These are phyloP conservation scores for Chaetoceros tenuissimus DNA, from an alignment of 108 stramenopile species.

Conservation along the genomic window DNA sequence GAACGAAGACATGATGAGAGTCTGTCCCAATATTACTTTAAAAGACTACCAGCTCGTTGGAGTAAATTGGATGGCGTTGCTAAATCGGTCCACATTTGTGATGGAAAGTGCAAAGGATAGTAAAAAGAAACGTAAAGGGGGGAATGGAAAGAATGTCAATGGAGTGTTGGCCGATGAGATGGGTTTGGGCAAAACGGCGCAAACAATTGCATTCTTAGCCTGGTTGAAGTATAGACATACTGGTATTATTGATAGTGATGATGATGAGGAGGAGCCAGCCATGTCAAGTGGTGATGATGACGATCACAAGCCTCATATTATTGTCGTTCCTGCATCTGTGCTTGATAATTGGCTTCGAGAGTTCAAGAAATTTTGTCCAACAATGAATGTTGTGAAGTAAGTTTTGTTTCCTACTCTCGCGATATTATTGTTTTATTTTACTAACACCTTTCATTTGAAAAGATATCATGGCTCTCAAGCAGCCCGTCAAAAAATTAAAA, in stretches of 20 bases:
- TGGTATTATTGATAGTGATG: slow-evolving; percentile 8
- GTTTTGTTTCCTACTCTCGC: slow-evolving; percentile 9
- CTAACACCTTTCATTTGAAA: not conserved
- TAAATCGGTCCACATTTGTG: slow-evolving; percentile 58
- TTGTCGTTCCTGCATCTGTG: slow-evolving; percentile 92
- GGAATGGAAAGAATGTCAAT: slow-evolving; percentile 61
- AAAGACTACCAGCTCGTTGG: slow-evolving; percentile 79
- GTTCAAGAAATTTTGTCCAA: slow-evolving; percentile 83
- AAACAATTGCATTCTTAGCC: slow-evolving; percentile 92
- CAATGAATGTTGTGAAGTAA: slow-evolving; percentile 72
- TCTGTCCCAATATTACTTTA: slow-evolving; percentile 52
- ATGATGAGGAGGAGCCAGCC: slow-evolving; percentile 9
- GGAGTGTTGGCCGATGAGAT: slow-evolving; percentile 97
- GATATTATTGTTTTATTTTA: slow-evolving; percentile 1
- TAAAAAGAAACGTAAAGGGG: slow-evolving; percentile 14
- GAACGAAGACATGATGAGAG: slow-evolving; percentile 37
- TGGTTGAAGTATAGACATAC: slow-evolving; percentile 55
- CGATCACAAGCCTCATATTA: slow-evolving; percentile 58
- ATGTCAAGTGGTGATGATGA: slow-evolving; percentile 17
- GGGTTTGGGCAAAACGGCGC: slow-evolving; percentile 90
- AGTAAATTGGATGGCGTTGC: slow-evolving; percentile 79
- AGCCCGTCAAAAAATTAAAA: slow-evolving; percentile 44
- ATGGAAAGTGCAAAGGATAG: slow-evolving; percentile 18
- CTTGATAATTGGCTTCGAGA: slow-evolving; percentile 95
- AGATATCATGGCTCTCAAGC: slow-evolving; percentile 60